Percentiles rank a stretch among this genome's conserved stretches.
These are phyloP conservation scores for Mallotus japonicus DNA, from an alignment of 441 rosid species.

Conservation along the genomic window DNA sequence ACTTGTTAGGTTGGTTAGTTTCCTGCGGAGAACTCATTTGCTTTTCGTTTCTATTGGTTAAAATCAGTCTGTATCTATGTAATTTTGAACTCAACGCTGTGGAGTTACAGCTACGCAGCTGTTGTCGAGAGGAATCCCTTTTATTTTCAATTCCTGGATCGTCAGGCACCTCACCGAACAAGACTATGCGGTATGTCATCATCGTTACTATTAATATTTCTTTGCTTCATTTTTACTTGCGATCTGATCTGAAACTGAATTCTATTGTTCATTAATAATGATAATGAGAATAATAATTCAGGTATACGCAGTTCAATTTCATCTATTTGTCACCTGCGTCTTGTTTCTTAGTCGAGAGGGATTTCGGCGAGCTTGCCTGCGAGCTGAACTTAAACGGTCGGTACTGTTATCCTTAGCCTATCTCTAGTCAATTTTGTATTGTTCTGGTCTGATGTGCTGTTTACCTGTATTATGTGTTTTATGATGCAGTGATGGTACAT, in stretches of 20 bases:
- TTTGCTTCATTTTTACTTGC: background rate
- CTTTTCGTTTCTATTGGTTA: too few relatives aligned
- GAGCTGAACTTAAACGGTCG: constrained; percentile 69
- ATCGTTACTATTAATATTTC: background rate
- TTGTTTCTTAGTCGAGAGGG: constrained; percentile 96
- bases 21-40: background rate
- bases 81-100: background rate
- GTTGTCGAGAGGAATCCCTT: constrained; percentile 86
- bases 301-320: constrained; percentile 88
- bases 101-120: constrained; percentile 70
- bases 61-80: too few relatives aligned
- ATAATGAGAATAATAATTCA: constrained; percentile 26
- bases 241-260: constrained; percentile 1
- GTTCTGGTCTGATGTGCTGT: background rate
- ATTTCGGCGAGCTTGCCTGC: constrained; percentile 90
- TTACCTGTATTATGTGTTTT: background rate
- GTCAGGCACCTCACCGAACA: constrained; percentile 78
- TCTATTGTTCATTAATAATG: too few relatives aligned
- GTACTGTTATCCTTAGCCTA: too few relatives aligned
- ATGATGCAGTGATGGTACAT: constrained; percentile 50
- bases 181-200: constrained; percentile 70
- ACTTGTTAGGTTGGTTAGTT: constrained; percentile 52
- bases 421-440: too few relatives aligned
- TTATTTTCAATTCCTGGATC: constrained; percentile 85
- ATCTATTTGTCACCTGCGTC: constrained; percentile 82